Evolutionary conservation across 2,329 filamentous ascomycete species (phyloP), one percentile per base, ranked within the genome.

Genomic region (Tolypocladium capitatum): DNA sequence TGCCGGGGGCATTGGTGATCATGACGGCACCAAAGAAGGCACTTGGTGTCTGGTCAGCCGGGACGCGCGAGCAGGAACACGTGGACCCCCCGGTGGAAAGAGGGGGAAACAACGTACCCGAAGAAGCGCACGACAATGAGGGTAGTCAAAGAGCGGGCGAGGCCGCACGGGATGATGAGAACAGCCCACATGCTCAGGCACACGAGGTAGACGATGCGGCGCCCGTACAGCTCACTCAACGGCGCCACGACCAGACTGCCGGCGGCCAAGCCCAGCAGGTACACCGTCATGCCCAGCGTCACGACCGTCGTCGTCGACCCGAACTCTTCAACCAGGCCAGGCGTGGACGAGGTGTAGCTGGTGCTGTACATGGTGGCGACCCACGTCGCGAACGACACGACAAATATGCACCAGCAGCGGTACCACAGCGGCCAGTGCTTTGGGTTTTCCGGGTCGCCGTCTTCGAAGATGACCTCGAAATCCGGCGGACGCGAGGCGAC

Each of bases 1-100:
- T 87, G 2, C 89, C 90, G 0, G 89, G 87, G 1, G 84, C 80
- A 60, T 94, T 94, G 13, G 81, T 80, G 27, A 95, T 81, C 78
- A 94, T 84, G 38, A 84, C 86, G 6, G 86, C 78, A 4, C 86
- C 60, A 46, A 65, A 86, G 48, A 88, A 49, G 21, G 61, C 61
- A 30, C 59, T 59, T 18, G 13, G 11, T 20, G 16, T n/a, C 21
- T n/a, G 38, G 21, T 41, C 20, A 46, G 44, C 11, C 2, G 9
- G 20, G 6, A 24, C 3, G 16, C 14, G 13, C 30, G 20, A 9
- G 11, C 20, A n/a, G 35, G 2, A 21, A 18, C 10, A 21, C 5
- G 13, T 10, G 16, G 7, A 9, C 35, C 20, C 5, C 5, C 0
- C 5, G 4, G 24, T 2, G 27, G 4, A 1, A 14, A 31, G 24